phyloP scores from a whole-genome alignment of 2,329 filamentous ascomycete species.

The Xylaria sp. region DNA sequence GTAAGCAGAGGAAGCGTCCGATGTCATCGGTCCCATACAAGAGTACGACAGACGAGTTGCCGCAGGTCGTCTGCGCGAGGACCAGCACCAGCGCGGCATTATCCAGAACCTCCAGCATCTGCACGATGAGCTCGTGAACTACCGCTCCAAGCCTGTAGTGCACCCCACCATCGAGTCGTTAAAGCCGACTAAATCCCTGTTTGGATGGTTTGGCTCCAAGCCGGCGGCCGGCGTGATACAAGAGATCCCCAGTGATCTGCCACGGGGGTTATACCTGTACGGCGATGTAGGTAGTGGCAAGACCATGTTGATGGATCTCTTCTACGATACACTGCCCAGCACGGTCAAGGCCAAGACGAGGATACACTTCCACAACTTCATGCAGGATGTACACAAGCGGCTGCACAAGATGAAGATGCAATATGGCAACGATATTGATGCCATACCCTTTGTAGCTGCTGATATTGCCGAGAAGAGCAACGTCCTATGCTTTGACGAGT shows the following conservation, averaged over 20 bases:
- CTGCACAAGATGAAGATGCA: slow-evolving; percentile 86
- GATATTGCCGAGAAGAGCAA: slow-evolving; percentile 80
- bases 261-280: slow-evolving; percentile 88
- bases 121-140: slow-evolving; percentile 72
- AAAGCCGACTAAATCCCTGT: slow-evolving; percentile 51
- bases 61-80: slow-evolving; percentile 69
- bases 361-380: slow-evolving; percentile 99
- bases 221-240: slow-evolving; percentile 37
- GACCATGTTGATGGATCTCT: slow-evolving; percentile 99
- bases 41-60: slow-evolving; percentile 84
- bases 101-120: slow-evolving; percentile 86
- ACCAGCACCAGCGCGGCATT: slow-evolving; percentile 87
- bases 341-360: slow-evolving; percentile 78
- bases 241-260: slow-evolving; percentile 65
- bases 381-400: slow-evolving; percentile 93
- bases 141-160: slow-evolving; percentile 66
- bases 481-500: slow-evolving; percentile 96
- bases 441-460: slow-evolving; percentile 87
- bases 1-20: slow-evolving; percentile 19
- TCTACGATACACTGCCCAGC: slow-evolving; percentile 83
- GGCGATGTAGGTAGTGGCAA: slow-evolving; percentile 97
- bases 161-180: slow-evolving; percentile 72
- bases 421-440: slow-evolving; percentile 85
- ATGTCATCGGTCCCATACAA: slow-evolving; percentile 63
- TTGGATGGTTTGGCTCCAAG: slow-evolving; percentile 55